Base-by-base conservation (phyloP, 768 basidiomycete species). In the Boletellus sp. region DNA sequence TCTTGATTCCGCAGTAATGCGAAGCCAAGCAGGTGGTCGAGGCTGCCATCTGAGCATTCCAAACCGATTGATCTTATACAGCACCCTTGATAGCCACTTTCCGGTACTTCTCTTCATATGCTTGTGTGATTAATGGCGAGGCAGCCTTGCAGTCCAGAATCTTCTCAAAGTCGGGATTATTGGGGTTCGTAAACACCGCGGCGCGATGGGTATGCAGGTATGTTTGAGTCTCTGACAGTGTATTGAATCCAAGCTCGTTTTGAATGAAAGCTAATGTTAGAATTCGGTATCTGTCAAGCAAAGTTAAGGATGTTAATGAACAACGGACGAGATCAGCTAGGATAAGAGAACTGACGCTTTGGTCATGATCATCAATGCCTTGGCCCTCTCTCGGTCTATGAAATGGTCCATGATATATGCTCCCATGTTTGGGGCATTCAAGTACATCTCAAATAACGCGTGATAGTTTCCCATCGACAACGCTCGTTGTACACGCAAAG, bases 391-490 rank as follows among this genome's bases (percentile, higher is more conserved):
- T 60, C 96, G 80, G 61, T 85, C 83, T 61, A 97, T 87, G 68
- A 98, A 97, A 68, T 97, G 94, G 70, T 98, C 96, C 91, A 99
- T 96, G 63, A 99, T 93, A 69, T 98, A 98, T 47, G 83, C 94
- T 34, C 93, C 92, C 96, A 98, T 98, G 64, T 95, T 94, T 23
- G 94, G 93, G 38, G 92, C 91, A 47, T 76, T 75, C 60, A 79
- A 60, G 70, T 90, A 98, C 50, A 93, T 72, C 47, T 83, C 81
- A 73, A 98, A 98, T 58, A 99, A 78, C 36, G 83, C 79, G 69
- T 93, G 90, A 70, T 98, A 99, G 67, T 98, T 99, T 64, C 89
- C 90, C 72, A 90, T 90, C 40, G 94, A 82, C 51, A 94, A 70
- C 17, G 94, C 90, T 45, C 87, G 84, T 66, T 94, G 93, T 50